phyloP scores from a whole-genome alignment of 2,329 filamentous ascomycete species.

The Myriosclerotinia duriaeana region DNA sequence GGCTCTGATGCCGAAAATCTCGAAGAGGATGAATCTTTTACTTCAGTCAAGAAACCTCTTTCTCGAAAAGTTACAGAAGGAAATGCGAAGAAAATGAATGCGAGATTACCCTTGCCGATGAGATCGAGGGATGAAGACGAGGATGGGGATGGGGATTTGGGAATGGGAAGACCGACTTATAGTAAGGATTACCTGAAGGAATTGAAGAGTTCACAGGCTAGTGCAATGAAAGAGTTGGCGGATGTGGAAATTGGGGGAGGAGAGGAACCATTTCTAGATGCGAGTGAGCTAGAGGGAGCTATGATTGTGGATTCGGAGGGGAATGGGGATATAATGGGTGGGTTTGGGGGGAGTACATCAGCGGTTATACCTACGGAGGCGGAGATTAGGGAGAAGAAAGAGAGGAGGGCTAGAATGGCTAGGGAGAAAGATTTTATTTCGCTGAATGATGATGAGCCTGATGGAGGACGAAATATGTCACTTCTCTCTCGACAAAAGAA shows the following conservation, averaged over 20 bases:
- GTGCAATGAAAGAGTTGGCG: slow-evolving; percentile 67
- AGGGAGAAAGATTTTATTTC: slow-evolving; percentile 69
- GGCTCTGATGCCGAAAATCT: slow-evolving; percentile 53
- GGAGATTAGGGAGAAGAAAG: slow-evolving; percentile 89
- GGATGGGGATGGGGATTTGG: slow-evolving; percentile 37
- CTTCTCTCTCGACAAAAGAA: slow-evolving; percentile 58
- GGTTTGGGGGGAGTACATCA: slow-evolving; percentile 49
- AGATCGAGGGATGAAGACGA: slow-evolving; percentile 51
- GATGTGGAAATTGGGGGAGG: slow-evolving; percentile 49
- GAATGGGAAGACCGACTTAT: slow-evolving; percentile 64
- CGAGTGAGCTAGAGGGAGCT: slow-evolving; percentile 61
- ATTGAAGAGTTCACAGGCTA: slow-evolving; percentile 81
- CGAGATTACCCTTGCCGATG: slow-evolving; percentile 31
- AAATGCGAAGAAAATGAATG: slow-evolving; percentile 58
- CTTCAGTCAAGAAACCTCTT: slow-evolving; percentile 62
- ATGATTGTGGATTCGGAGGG: slow-evolving; percentile 56
- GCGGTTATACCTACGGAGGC: slow-evolving; percentile 71
- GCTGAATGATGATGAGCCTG: slow-evolving; percentile 58
- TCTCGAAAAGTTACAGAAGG: slow-evolving; percentile 66
- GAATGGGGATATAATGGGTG: slow-evolving; percentile 24
- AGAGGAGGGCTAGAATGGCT: slow-evolving; percentile 77
- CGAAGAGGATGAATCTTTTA: slow-evolving; percentile 54
- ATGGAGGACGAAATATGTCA: slow-evolving; percentile 36
- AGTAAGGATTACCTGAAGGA: slow-evolving; percentile 84
- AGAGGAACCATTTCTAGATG: slow-evolving; percentile 51